Conservation (phyloP, 768 basidiomycete genomes). For the Lentinula sp. region DNA sequence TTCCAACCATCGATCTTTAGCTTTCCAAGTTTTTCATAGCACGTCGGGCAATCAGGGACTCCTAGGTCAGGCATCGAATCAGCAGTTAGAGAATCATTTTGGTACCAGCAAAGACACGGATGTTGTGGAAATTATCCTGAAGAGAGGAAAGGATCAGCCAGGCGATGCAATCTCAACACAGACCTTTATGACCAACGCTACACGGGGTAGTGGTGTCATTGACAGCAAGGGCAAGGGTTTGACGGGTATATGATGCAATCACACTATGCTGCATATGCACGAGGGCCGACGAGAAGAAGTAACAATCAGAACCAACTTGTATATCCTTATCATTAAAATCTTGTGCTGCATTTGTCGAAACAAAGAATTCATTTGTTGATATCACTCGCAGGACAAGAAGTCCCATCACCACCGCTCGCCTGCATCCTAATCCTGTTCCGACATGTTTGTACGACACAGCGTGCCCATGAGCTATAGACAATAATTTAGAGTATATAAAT, state of each 20-base stretch:
- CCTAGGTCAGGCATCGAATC: conserved; percentile 69
- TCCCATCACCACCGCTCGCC: too few relatives aligned
- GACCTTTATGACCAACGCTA: conserved; percentile 14
- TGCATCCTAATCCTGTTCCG: too few relatives aligned
- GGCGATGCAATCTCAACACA: conserved; percentile 36
- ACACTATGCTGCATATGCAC: background rate
- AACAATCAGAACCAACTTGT: background rate
- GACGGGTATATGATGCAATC: conserved; percentile 24
- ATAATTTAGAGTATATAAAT: too few relatives aligned
- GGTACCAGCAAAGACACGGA: conserved; percentile 59
- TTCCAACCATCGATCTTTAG: conserved; percentile 25
- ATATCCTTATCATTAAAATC: background rate
- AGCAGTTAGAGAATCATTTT: conserved; percentile 75
- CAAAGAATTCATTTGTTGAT: too few relatives aligned
- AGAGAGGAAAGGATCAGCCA: conserved; percentile 55
- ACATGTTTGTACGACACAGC: too few relatives aligned
- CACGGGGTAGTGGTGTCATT: conserved; percentile 24
- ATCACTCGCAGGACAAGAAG: too few relatives aligned
- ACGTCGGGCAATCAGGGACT: conserved; percentile 74
- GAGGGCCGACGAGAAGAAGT: background rate
- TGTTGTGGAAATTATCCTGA: conserved; percentile 51
- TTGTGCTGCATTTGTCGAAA: background rate
- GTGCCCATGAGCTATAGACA: too few relatives aligned
- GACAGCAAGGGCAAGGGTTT: conserved; percentile 34
- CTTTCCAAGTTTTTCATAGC: conserved; percentile 67